Conservation (phyloP, 1,284 basidiomycete species). For the Xerocomus tenax region DNA sequence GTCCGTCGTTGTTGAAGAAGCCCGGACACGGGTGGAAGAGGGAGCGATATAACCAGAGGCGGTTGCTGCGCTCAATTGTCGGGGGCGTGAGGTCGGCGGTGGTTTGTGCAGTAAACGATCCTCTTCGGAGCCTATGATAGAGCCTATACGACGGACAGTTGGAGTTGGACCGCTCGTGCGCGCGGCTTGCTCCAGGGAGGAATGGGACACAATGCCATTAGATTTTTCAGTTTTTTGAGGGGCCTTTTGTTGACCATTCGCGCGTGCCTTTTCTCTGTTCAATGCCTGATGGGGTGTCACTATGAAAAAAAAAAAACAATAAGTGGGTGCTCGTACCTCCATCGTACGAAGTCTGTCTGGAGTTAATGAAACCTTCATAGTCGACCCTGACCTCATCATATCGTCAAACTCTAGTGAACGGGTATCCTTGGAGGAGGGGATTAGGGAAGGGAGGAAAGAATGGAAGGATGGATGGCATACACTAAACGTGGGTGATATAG, state of each 20-base stretch:
- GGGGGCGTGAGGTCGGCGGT: constrained; percentile 29
- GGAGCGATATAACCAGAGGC: constrained; percentile 20
- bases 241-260: constrained; percentile 32
- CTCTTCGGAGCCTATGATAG: constrained; percentile 47
- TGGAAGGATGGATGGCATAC: constrained; percentile 18
- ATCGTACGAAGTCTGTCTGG: constrained; percentile 85
- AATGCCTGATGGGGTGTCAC: constrained; percentile 40
- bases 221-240: constrained; percentile 22
- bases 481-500: constrained; percentile 31
- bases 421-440: constrained; percentile 34
- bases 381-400: constrained; percentile 76
- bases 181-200: constrained; percentile 21
- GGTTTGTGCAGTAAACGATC: constrained; percentile 37
- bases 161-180: constrained; percentile 31
- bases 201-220: constrained; percentile 13
- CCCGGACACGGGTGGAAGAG: constrained; percentile 23
- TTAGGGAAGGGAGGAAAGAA: constrained; percentile 4
- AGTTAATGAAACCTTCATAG: constrained; percentile 91
- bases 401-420: constrained; percentile 79
- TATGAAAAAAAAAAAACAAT: constrained; percentile 15
- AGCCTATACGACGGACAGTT: constrained; percentile 49
- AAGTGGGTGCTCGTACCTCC: constrained; percentile 55
- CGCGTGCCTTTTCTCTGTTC: constrained; percentile 57
- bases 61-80: constrained; percentile 31
- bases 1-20: constrained; percentile 29